These are phyloP conservation scores for Candolleomyces aberdarensis DNA, from an alignment of 768 basidiomycete species.

Conservation along the genomic window DNA sequence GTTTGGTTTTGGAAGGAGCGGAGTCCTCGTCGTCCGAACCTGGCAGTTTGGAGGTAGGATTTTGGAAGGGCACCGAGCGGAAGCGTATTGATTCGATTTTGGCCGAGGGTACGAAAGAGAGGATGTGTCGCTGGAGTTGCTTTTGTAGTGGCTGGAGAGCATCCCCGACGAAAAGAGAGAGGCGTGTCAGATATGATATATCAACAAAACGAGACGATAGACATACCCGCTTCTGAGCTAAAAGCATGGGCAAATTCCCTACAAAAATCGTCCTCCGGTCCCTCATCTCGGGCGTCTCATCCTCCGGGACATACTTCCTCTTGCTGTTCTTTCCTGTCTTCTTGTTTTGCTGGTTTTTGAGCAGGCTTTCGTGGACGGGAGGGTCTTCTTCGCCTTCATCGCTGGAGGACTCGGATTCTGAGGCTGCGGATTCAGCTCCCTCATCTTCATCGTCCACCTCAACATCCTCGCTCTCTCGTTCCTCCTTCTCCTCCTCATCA, in stretches of 20 bases:
- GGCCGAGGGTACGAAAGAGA: constrained; percentile 64
- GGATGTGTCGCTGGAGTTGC: constrained; percentile 72
- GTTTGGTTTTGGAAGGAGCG: constrained; percentile 10
- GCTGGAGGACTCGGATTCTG: neutral
- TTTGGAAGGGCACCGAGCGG: constrained; percentile 89
- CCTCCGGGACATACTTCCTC: constrained; percentile 53
- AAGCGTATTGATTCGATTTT: constrained; percentile 93
- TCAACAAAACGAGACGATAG: too few relatives aligned
- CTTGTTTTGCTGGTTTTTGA: constrained; percentile 23
- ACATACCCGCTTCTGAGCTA: constrained; percentile 73
- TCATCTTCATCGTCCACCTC: constrained; percentile 23
- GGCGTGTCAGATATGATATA: neutral
- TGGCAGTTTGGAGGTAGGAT: constrained; percentile 64
- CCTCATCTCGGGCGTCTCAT: constrained; percentile 70
- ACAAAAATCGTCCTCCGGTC: constrained; percentile 88
- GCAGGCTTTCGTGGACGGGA: constrained; percentile 66
- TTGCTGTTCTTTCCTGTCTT: constrained; percentile 22
- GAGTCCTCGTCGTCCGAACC: constrained; percentile 30
- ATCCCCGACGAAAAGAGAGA: neutral
- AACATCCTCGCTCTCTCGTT: constrained; percentile 15
- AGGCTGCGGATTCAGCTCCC: neutral
- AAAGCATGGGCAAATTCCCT: constrained; percentile 79
- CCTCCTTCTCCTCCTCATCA: constrained; percentile 8
- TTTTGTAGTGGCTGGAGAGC: constrained; percentile 63
- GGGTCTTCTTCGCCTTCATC: constrained; percentile 18